These are phyloP conservation scores for Dimocarpus longan DNA, from an alignment of 345 rosid species.

Conservation along the genomic window DNA sequence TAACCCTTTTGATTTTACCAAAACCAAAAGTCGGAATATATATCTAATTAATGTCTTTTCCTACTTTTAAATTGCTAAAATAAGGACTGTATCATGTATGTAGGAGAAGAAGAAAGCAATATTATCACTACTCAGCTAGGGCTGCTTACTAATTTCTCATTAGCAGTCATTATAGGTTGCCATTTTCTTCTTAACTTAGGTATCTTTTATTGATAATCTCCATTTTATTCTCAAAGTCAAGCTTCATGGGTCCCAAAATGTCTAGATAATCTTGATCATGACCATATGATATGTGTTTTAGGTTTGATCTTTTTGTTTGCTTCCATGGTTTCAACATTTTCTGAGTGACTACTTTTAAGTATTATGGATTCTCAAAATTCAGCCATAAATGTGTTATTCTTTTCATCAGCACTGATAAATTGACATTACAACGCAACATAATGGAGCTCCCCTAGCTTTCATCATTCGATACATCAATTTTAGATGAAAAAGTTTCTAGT, in stretches of 20 bases:
- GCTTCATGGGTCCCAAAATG: conserved; percentile 1
- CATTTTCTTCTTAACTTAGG: background rate
- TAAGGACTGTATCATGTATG: too few relatives aligned
- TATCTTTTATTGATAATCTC: background rate
- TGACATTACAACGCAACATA: background rate
- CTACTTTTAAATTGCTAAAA: too few relatives aligned
- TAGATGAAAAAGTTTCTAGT: background rate
- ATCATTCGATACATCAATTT: too few relatives aligned
- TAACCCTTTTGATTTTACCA: too few relatives aligned
- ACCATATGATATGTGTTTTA: background rate
- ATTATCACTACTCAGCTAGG: too few relatives aligned
- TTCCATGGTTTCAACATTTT: background rate
- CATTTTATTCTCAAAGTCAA: background rate
- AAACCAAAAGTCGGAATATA: too few relatives aligned
- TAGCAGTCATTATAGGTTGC: background rate
- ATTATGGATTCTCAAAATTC: background rate
- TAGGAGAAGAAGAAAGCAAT: too few relatives aligned
- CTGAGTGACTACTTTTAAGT: background rate
- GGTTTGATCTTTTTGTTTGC: conserved; percentile 11
- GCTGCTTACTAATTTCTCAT: background rate
- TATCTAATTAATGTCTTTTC: too few relatives aligned
- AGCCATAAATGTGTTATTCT: background rate
- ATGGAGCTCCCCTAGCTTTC: background rate
- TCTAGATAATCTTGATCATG: background rate
- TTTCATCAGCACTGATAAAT: background rate